Base-by-base conservation (phyloP, 2,329 filamentous ascomycete genomes). In the Metarhizium sp. region DNA sequence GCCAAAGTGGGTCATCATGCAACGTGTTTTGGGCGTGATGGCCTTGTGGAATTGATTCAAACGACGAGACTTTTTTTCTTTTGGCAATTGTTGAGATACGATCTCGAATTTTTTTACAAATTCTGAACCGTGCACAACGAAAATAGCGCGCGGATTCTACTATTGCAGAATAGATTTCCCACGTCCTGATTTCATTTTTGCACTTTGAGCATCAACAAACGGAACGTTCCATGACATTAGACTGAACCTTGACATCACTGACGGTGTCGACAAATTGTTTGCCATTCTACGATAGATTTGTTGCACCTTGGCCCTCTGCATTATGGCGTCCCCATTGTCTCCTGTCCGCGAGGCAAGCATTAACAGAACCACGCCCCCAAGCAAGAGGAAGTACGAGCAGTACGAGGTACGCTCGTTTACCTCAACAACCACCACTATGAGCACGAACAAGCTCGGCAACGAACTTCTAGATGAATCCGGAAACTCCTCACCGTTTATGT, bases 251-350 rank as follows among this genome's bases (percentile, higher is more conserved):
- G 38, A 40, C 38, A 16, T n/a, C 38, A 16, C 38, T 13, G 38
- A 40, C 38, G 14, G 10, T 40, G 38, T 40, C 42, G 42, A 45
- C 20, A 45, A 16, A 20, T 48, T 20, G 7, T 30, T 46, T 14
- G 45, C 13, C 20, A 14, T 48, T 30, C 10, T 30, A 30, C 45
- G 25, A 30, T 20, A 20, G n/a, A 18, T 2, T 30, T 48, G 18
- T 6, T 18, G 16, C 16, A 20, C 1, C 6, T 45, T 20, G 42
- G 18, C 10, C 6, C 18, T 20, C 25, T 20, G 62, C 48, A 20
- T 6, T 56, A 75, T 73, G 71, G 67, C 71, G 60, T 69, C 69
- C 62, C 73, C 74, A 51, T 64, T 76, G 57, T 71, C 69, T 59
- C 71, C 71, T 55, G 66, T 67, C 50, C 66, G 64, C 49, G 70